Conservation (phyloP, 495 filamentous ascomycete species). For the Podospora appendiculata region DNA sequence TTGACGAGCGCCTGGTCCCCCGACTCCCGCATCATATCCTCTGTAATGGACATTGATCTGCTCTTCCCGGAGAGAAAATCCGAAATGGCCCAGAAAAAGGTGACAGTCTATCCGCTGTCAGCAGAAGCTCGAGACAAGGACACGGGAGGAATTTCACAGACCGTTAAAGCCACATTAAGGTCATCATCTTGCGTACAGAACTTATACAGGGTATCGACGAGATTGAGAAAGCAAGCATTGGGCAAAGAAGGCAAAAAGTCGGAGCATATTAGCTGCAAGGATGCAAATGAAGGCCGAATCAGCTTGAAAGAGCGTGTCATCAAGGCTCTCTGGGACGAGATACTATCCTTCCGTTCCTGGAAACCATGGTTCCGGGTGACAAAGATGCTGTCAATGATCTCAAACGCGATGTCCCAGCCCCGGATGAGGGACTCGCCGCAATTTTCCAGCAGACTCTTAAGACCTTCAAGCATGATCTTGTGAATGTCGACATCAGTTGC, state of each 20-base stretch:
- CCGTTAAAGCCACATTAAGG: slow-evolving; percentile 89
- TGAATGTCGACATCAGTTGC: slow-evolving; percentile 73
- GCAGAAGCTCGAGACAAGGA: background rate
- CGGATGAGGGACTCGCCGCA: slow-evolving; percentile 74
- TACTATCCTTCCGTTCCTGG: slow-evolving; percentile 13
- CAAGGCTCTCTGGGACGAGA: slow-evolving; percentile 16
- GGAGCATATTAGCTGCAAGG: slow-evolving; percentile 85
- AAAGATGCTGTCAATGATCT: slow-evolving; percentile 80
- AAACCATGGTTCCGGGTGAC: slow-evolving; percentile 27
- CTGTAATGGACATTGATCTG: slow-evolving; percentile 37
- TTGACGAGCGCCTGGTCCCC: slow-evolving; percentile 41
- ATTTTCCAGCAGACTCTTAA: slow-evolving; percentile 78
- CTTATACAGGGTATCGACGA: slow-evolving; percentile 80
- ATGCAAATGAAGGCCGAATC: slow-evolving; percentile 76
- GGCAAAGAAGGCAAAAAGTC: slow-evolving; percentile 83
- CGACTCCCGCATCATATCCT: slow-evolving; percentile 41
- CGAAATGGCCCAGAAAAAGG: slow-evolving; percentile 91
- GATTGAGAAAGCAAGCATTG: slow-evolving; percentile 65
- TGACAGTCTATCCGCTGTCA: slow-evolving; percentile 56
- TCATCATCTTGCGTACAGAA: slow-evolving; percentile 86
- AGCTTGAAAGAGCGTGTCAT: slow-evolving; percentile 63
- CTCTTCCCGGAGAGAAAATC: slow-evolving; percentile 62
- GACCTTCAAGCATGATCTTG: slow-evolving; percentile 67
- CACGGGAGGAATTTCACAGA: slow-evolving; percentile 24
- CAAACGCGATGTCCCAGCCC: slow-evolving; percentile 81